These are phyloP conservation scores for Annulohypoxylon bovei DNA, from an alignment of 495 filamentous ascomycete genomes.

Conservation along the genomic window DNA sequence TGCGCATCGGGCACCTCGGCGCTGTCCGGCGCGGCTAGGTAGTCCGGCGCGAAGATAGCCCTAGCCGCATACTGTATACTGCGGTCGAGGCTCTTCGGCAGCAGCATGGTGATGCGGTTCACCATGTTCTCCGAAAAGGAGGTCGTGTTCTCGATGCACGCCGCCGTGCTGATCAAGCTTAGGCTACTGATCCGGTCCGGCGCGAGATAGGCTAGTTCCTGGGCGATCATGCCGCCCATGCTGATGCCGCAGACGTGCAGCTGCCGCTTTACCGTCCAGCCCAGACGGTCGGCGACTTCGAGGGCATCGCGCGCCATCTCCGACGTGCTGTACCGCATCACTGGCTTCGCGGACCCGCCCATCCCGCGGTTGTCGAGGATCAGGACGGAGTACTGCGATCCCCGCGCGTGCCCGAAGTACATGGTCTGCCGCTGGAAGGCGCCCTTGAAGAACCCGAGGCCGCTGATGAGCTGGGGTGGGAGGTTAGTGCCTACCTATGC, in stretches of 20 bases:
- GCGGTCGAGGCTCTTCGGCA: slow-evolving; percentile 72
- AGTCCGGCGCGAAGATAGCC: slow-evolving; percentile 65
- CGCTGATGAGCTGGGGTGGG: slow-evolving; percentile 66
- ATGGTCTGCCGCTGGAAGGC: slow-evolving; percentile 81
- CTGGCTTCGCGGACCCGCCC: slow-evolving; percentile 78
- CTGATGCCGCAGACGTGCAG: slow-evolving; percentile 77
- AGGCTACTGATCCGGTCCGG: slow-evolving; percentile 72
- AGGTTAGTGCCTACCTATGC: slow-evolving; percentile 1
- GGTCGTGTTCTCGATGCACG: slow-evolving; percentile 71
- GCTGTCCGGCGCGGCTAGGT: slow-evolving; percentile 70
- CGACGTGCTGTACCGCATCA: slow-evolving; percentile 73
- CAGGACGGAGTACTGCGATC: slow-evolving; percentile 72
- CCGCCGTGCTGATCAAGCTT: slow-evolving; percentile 76
- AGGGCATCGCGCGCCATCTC: slow-evolving; percentile 80
- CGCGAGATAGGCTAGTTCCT: slow-evolving; percentile 74
- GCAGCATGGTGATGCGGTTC: slow-evolving; percentile 72
- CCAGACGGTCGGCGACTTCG: slow-evolving; percentile 73
- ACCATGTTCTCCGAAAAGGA: slow-evolving; percentile 68
- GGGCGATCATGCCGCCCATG: slow-evolving; percentile 89
- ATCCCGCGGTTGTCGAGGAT: slow-evolving; percentile 85
- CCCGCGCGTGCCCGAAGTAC: slow-evolving; percentile 77
- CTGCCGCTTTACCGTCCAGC: slow-evolving; percentile 65
- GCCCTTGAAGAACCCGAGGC: slow-evolving; percentile 68
- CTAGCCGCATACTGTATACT: slow-evolving; percentile 29
- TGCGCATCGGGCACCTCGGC: slow-evolving; percentile 52